These are phyloP conservation scores for Pseudohalonectria lignicola DNA, from an alignment of 2,329 filamentous ascomycete species.

Conservation along the genomic window DNA sequence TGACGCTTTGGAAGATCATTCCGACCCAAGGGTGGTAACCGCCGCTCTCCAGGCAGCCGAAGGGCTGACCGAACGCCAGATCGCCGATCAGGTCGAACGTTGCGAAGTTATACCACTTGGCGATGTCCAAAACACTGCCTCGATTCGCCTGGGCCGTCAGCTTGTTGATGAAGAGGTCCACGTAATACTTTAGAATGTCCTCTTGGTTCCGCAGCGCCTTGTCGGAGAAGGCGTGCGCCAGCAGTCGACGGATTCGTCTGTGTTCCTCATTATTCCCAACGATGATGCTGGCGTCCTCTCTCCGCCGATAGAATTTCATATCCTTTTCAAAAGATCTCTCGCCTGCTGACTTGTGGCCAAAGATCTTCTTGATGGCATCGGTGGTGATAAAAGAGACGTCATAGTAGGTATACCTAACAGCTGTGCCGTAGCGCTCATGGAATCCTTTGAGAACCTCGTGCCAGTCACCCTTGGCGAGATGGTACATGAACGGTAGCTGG, in stretches of 20 bases:
- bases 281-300: constrained; percentile 1
- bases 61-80: constrained; percentile 11
- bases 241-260: constrained; percentile 2
- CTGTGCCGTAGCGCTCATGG: constrained; percentile 1
- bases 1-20: constrained; percentile 3
- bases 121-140: too few species aligned
- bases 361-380: constrained; percentile 1
- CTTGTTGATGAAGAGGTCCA: constrained; percentile 4
- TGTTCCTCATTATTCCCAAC: constrained; percentile 4
- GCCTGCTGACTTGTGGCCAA: constrained; percentile 2
- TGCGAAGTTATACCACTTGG: constrained; percentile 14
- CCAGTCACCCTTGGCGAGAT: too few species aligned
- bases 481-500: too few species aligned
- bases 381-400: constrained; percentile 1
- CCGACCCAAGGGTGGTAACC: constrained; percentile 6
- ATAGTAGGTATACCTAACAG: not conserved
- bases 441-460: constrained; percentile 1
- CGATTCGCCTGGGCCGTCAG: constrained; percentile 18
- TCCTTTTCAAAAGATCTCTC: constrained; percentile 7
- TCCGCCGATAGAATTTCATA: constrained; percentile 1
- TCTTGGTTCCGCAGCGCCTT: constrained; percentile 8
- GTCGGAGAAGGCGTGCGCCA: constrained; percentile 7
- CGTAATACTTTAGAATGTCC: constrained; percentile 4
- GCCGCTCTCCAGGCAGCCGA: constrained; percentile 19
- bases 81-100: constrained; percentile 28